Evolutionary conservation across 1,139 yeast genomes (phyloP).

Genomic region (Keqinozyma sinolaborantium): DNA sequence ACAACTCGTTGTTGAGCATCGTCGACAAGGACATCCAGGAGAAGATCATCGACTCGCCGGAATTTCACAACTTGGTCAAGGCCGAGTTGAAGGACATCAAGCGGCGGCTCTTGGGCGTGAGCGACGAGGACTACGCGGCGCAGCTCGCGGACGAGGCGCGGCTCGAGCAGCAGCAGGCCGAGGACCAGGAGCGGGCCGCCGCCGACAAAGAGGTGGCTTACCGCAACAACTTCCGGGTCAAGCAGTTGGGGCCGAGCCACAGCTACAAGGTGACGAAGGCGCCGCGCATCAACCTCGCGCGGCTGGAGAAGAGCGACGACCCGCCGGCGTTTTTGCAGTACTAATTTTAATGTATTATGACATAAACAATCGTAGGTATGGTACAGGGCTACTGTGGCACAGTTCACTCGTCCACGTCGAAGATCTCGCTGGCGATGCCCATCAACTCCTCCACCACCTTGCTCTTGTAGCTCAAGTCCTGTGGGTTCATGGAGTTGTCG

Average conservation of each 20-base stretch:
- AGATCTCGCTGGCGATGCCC: constrained; percentile 80
- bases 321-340: not conserved
- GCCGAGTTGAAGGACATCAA: constrained; percentile 33
- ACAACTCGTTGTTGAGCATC: constrained; percentile 25
- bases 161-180: constrained; percentile 5
- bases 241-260: constrained; percentile 11
- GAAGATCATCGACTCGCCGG: constrained; percentile 42
- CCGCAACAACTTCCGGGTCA: constrained; percentile 24
- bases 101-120: constrained; percentile 30
- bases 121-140: constrained; percentile 38
- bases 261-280: not conserved
- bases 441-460: constrained; percentile 81
- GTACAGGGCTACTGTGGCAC: not conserved
- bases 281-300: not conserved
- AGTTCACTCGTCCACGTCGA: constrained; percentile 59
- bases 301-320: not conserved
- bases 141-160: constrained; percentile 17
- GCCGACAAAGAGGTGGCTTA: constrained; percentile 12
- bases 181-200: constrained; percentile 7
- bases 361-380: not conserved
- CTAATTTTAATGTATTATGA: not conserved
- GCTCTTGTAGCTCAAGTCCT: constrained; percentile 79
- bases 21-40: constrained; percentile 48
- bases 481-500: constrained; percentile 61
- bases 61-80: constrained; percentile 31